Evolutionary conservation across 202 grass and related monocot species (phyloP).

Genomic region (Elaeis oleifera): DNA sequence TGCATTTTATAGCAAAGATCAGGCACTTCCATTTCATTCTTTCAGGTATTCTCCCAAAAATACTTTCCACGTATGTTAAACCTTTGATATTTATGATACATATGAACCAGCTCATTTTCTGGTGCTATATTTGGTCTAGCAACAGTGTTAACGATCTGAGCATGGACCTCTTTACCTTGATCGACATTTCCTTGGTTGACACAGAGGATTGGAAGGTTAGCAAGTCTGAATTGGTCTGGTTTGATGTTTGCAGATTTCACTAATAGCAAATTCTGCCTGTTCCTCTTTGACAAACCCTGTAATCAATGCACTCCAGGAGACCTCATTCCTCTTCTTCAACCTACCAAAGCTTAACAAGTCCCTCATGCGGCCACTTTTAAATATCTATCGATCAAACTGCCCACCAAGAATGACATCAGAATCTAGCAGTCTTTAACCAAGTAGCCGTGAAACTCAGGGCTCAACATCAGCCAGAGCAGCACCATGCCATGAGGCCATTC

Average conservation of each 20-base stretch:
- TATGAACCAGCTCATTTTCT: slow-evolving; percentile 50
- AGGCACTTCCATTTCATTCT: background rate
- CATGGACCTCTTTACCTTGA: slow-evolving; percentile 47
- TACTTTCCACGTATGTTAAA: slow-evolving; percentile 32
- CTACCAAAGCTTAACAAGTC: slow-evolving; percentile 31
- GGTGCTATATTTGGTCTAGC: slow-evolving; percentile 38
- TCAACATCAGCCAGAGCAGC: slow-evolving; percentile 33
- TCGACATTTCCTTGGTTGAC: slow-evolving; percentile 25
- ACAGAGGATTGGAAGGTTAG: slow-evolving; percentile 38
- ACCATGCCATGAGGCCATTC: background rate
- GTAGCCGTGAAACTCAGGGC: slow-evolving; percentile 39
- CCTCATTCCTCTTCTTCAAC: slow-evolving; percentile 39
- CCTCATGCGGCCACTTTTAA: slow-evolving; percentile 42
- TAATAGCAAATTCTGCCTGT: slow-evolving; percentile 27
- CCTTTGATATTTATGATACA: slow-evolving; percentile 49
- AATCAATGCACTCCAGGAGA: slow-evolving; percentile 42
- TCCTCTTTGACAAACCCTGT: slow-evolving; percentile 39
- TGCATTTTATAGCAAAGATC: slow-evolving; percentile 3
- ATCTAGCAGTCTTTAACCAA: slow-evolving; percentile 38
- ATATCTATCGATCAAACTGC: slow-evolving; percentile 44
- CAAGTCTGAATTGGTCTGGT: slow-evolving; percentile 48
- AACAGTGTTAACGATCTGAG: slow-evolving; percentile 36
- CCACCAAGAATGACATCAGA: slow-evolving; percentile 50
- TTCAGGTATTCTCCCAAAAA: slow-evolving; percentile 39
- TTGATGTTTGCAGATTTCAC: slow-evolving; percentile 38